A percentile compares a stretch with the other conserved stretches of the same genome.
phyloP scores from a whole-genome alignment of 1,284 basidiomycete species.

The Earliella scabrosa region DNA sequence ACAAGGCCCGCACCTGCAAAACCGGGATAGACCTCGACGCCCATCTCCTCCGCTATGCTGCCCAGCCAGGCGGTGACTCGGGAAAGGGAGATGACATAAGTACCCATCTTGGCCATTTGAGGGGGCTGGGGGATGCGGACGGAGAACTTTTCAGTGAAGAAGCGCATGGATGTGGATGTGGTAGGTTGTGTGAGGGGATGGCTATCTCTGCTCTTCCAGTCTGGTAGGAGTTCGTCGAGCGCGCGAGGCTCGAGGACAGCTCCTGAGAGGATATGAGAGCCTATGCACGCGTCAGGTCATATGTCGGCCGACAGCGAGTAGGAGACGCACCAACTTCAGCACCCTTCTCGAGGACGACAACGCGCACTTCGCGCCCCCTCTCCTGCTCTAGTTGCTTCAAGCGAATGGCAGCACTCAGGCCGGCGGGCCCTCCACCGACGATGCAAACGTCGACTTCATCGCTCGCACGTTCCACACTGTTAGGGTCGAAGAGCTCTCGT shows the following conservation, averaged over 20 bases:
- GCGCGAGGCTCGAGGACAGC: conserved; percentile 95
- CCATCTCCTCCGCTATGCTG: conserved; percentile 86
- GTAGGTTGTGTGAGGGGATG: conserved; percentile 83
- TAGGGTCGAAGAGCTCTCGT: conserved; percentile 51
- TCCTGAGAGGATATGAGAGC: conserved; percentile 95
- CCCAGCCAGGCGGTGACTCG: conserved; percentile 91
- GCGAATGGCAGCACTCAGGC: conserved; percentile 94
- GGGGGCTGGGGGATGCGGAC: conserved; percentile 95
- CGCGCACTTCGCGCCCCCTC: conserved; percentile 80
- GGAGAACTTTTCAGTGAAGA: conserved; percentile 74
- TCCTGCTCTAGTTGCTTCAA: conserved; percentile 93
- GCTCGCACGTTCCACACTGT: conserved; percentile 70
- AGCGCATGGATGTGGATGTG: conserved; percentile 85
- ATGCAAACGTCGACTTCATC: conserved; percentile 98
- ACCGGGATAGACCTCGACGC: conserved; percentile 97
- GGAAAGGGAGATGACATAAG: conserved; percentile 93
- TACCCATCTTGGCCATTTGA: conserved; percentile 95
- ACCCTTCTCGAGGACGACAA: conserved; percentile 96
- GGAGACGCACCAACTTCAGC: conserved; percentile 80
- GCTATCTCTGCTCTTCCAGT: conserved; percentile 69
- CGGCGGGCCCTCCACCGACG: conserved; percentile 95
- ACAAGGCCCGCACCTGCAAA: conserved; percentile 91
- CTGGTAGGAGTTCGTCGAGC: conserved; percentile 89
- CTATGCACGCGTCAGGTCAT: conserved; percentile 45
- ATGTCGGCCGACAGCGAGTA: conserved; percentile 21